These are phyloP conservation scores for Trichoderma koningiopsis DNA, from an alignment of 2,329 filamentous ascomycete genomes.

Conservation along the genomic window DNA sequence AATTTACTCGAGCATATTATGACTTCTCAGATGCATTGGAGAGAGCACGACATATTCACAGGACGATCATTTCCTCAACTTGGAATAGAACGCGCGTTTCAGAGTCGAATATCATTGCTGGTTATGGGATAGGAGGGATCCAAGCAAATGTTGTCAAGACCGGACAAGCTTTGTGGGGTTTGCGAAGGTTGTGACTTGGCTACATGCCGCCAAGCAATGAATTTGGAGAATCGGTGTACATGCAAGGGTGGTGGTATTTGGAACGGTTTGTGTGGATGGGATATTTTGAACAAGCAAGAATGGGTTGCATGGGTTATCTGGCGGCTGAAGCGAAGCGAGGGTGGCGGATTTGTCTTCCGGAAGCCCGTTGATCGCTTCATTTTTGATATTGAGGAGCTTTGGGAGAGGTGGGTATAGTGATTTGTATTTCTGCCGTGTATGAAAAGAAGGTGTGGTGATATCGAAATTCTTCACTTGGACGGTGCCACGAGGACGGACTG, in stretches of 20 bases:
- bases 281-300: neutral
- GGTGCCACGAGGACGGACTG: neutral
- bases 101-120: conserved; percentile 38
- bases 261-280: neutral
- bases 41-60: neutral
- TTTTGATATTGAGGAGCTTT: neutral
- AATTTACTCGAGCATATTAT: neutral
- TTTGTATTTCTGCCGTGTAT: neutral
- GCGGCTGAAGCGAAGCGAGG: conserved; percentile 7
- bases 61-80: conserved; percentile 33
- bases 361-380: neutral
- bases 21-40: neutral
- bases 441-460: conserved; percentile 17
- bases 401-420: neutral
- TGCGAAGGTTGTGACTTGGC: neutral
- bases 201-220: neutral
- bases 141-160: conserved; percentile 40
- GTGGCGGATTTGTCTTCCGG: neutral
- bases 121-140: conserved; percentile 30
- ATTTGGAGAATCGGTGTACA: neutral
- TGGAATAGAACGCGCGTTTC: conserved; percentile 40
- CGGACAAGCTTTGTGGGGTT: conserved; percentile 41
- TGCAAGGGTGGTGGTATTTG: neutral
- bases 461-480: neutral
- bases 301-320: neutral